These are phyloP conservation scores for Candida yuanshanica DNA, from an alignment of 805 yeast species.

Conservation along the genomic window DNA sequence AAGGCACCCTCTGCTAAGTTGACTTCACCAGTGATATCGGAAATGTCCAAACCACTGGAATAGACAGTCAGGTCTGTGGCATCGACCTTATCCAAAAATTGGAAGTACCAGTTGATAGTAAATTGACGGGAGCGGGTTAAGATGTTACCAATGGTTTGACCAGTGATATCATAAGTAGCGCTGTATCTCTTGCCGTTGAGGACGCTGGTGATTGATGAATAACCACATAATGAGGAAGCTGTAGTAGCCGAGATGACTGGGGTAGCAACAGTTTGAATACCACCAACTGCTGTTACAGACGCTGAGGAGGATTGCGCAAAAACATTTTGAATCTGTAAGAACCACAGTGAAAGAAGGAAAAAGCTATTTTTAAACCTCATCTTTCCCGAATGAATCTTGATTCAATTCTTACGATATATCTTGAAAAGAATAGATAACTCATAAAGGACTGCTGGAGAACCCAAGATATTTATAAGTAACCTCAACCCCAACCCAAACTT, in stretches of 20 bases:
- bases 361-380: neutral
- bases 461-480: too few relatives aligned
- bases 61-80: constrained; percentile 9
- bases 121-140: constrained; percentile 1
- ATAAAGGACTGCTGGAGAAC: too few relatives aligned
- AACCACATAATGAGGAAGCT: constrained; percentile 3
- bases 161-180: constrained; percentile 6
- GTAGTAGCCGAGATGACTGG: neutral
- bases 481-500: too few relatives aligned
- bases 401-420: too few relatives aligned
- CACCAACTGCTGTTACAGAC: neutral
- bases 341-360: neutral
- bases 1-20: constrained; percentile 15
- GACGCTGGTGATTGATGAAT: constrained; percentile 1
- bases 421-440: too few relatives aligned
- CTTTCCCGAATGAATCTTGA: too few relatives aligned
- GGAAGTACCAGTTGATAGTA: constrained; percentile 9
- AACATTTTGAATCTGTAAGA: neutral
- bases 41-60: constrained; percentile 5
- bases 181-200: constrained; percentile 6
- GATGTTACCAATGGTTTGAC: neutral
- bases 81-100: constrained; percentile 2
- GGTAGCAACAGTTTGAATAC: constrained; percentile 1
- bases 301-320: neutral
- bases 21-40: constrained; percentile 7